These are phyloP conservation scores for Cytospora chrysosperma DNA, from an alignment of 2,329 filamentous ascomycete species.

Conservation along the genomic window DNA sequence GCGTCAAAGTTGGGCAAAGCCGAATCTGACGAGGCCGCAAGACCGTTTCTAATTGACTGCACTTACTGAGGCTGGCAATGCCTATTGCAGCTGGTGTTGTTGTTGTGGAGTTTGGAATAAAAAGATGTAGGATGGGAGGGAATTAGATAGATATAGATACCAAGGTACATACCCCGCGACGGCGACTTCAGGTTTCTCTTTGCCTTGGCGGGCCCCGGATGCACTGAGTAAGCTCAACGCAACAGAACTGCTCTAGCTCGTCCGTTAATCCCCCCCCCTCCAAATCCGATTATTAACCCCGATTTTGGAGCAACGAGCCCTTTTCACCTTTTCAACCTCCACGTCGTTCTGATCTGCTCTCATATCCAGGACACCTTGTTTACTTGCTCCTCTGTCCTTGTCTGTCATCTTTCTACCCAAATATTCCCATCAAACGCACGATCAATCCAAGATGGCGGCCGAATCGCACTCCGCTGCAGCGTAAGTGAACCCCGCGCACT, in stretches of 20 bases:
- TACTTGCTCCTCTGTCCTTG: constrained; percentile 10
- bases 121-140: neutral
- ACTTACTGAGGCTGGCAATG: too few species aligned
- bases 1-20: neutral
- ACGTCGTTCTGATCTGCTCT: constrained; percentile 15
- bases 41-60: neutral
- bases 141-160: neutral
- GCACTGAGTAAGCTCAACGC: constrained; percentile 22
- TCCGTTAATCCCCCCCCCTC: constrained; percentile 11
- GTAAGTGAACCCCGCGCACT: constrained; percentile 31
- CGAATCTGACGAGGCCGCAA: neutral
- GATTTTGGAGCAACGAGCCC: constrained; percentile 12
- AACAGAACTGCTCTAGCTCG: constrained; percentile 4
- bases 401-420: constrained; percentile 4
- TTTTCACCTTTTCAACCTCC: constrained; percentile 16
- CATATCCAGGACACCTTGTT: constrained; percentile 8
- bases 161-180: constrained; percentile 17
- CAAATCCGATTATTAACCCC: constrained; percentile 20
- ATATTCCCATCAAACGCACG: constrained; percentile 1
- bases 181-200: constrained; percentile 1
- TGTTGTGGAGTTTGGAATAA: neutral
- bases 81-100: too few species aligned
- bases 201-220: neutral
- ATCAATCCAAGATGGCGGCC: constrained; percentile 29
- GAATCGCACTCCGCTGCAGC: constrained; percentile 31